phyloP scores from a whole-genome alignment of 768 basidiomycete genomes.

The Pleurotus sapidus region DNA sequence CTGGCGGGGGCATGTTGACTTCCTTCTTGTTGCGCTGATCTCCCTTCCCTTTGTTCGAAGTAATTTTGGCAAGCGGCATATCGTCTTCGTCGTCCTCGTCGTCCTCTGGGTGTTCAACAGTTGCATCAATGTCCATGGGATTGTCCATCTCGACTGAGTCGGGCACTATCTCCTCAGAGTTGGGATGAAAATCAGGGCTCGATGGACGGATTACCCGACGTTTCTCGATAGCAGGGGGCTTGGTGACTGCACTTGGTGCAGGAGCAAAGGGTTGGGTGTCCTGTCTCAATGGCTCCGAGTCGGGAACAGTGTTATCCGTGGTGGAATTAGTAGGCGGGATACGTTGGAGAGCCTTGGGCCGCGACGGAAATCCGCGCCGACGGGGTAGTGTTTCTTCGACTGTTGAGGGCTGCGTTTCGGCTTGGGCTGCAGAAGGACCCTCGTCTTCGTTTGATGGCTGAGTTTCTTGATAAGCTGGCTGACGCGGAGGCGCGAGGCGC shows the following conservation, averaged over 20 bases:
- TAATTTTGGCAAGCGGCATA: constrained; percentile 37
- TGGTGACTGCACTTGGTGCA: neutral
- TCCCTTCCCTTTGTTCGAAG: constrained; percentile 21
- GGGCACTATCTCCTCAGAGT: constrained; percentile 20
- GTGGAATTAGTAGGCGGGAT: neutral
- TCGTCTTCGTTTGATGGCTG: neutral
- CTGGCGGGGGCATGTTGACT: neutral
- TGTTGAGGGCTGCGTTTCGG: constrained; percentile 11
- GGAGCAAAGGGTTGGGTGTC: constrained; percentile 10
- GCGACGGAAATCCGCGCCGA: constrained; percentile 1
- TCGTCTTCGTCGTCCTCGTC: constrained; percentile 37
- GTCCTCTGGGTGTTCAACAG: constrained; percentile 16
- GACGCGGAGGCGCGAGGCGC: neutral
- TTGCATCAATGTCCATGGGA: constrained; percentile 11
- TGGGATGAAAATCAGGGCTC: constrained; percentile 8
- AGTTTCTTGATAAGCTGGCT: neutral
- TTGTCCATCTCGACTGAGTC: constrained; percentile 24
- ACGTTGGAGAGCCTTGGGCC: neutral
- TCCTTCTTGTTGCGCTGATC: neutral
- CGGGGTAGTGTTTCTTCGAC: neutral
- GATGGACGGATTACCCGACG: neutral
- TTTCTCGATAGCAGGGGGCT: constrained; percentile 8
- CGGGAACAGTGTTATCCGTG: constrained; percentile 46
- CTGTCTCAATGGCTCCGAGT: constrained; percentile 54
- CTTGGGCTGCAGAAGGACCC: constrained; percentile 5